Evolutionary conservation across 108 stramenopile genomes (phyloP).

Genomic region (Pseudonitzschia delicatissima): DNA sequence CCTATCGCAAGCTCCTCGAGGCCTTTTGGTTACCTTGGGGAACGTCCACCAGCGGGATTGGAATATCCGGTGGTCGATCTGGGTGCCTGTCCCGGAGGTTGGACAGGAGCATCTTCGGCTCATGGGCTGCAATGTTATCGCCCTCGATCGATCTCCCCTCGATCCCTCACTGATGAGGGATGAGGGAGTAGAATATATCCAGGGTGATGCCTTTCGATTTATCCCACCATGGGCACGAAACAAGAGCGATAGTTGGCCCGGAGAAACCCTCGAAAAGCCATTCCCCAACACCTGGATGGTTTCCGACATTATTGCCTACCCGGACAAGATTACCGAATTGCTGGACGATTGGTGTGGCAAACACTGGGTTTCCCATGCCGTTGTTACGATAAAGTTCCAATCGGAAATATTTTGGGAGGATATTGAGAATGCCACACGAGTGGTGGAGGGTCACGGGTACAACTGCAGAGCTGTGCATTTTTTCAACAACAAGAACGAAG

Average conservation of each 20-base stretch:
- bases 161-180: constrained; percentile 44
- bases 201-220: constrained; percentile 58
- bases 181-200: constrained; percentile 32
- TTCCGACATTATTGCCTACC: constrained; percentile 61
- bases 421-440: constrained; percentile 24
- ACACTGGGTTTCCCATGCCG: constrained; percentile 30
- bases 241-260: neutral
- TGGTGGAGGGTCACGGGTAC: constrained; percentile 32
- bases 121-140: constrained; percentile 36
- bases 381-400: constrained; percentile 63
- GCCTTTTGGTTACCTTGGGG: constrained; percentile 39
- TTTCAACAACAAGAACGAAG: constrained; percentile 70
- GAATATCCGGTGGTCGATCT: constrained; percentile 41
- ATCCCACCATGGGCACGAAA: constrained; percentile 12
- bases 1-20: constrained; percentile 62
- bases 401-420: constrained; percentile 39
- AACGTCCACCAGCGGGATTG: constrained; percentile 7
- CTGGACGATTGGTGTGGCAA: constrained; percentile 40
- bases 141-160: constrained; percentile 52
- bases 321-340: constrained; percentile 42
- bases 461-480: constrained; percentile 46
- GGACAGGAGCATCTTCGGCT: constrained; percentile 38
- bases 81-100: constrained; percentile 64
- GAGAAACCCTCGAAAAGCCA: neutral
- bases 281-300: constrained; percentile 48